Evolutionary conservation across 176 grass and related monocot genomes (phyloP).

Genomic region (Pharus latifolius): DNA sequence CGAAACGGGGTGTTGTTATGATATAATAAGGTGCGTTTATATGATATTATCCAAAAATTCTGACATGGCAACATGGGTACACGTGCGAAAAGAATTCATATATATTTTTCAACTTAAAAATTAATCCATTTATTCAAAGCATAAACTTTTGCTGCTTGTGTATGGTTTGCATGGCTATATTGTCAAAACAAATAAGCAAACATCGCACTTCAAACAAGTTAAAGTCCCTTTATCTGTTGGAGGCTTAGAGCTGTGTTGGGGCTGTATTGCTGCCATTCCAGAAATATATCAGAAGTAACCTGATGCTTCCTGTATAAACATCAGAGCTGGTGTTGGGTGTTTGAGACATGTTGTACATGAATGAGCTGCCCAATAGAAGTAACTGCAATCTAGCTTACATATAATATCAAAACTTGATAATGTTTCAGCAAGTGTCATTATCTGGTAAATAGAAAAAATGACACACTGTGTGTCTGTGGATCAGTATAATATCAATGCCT

Average conservation of each 20-base stretch:
- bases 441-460: not conserved
- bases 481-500: no score
- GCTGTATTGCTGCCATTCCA: not conserved
- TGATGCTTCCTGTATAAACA: not conserved
- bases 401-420: not conserved
- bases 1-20: not conserved
- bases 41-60: not conserved
- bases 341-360: not conserved
- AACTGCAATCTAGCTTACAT: not conserved
- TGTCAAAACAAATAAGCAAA: not conserved
- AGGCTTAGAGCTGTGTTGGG: not conserved
- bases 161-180: not conserved
- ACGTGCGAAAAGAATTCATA: not conserved
- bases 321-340: not conserved
- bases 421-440: not conserved
- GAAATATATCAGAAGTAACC: not conserved
- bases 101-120: not conserved
- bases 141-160: not conserved
- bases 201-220: not conserved
- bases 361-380: not conserved
- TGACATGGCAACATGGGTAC: not conserved
- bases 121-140: not conserved
- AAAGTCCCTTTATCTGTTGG: not conserved
- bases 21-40: not conserved
- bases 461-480: not conserved